Base-by-base conservation (phyloP, 768 basidiomycete genomes). In the Ramaria rubella region DNA sequence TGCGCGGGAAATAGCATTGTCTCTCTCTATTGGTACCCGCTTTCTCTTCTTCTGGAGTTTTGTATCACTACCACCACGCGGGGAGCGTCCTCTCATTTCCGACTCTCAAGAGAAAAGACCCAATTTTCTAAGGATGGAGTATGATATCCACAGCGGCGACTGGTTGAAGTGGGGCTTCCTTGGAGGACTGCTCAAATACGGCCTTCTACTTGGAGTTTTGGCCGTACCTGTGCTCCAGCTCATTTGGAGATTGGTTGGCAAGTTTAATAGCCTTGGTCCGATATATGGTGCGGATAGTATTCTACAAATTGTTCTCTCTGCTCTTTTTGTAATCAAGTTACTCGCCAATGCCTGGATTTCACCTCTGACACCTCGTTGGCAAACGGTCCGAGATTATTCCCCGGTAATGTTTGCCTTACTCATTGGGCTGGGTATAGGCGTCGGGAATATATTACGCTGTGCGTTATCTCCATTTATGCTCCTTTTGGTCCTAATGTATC, bases 21-120 rank as follows among this genome's bases (percentile, higher is more conserved):
- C 81, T 11, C 61, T 87, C 21, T 79, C 86, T 9, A 65, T 78
- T 42, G 82, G 82, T 4, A 70, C 81, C 42, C 77, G 83, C 34
- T 81, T 81, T 63, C 64, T 89, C 15, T 88, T 82, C 63, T 82
- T 82, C 59, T 90, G 88, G 88, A 70, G 69, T 36, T 79, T 83
- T 58, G 82, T 85, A 40, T 77, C 80, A 15, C 74, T 75, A 57
- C 75, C 82, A 49, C 83, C 86, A n/a, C 67, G 66, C 31, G 74
- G 69, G 58, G 80, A 78, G 56, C 64, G 59, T 17, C 66, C 56
- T 19, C 61, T 61, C 24, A 51, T 50, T 45, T 55, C 59, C 19
- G 31, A 59, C 19, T 43, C 57, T 23, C 46, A 60, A 1, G 38
- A 57, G 33, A 31, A 52, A 49, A 52, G 34, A 43, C 19, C 55